Conservation (phyloP, 1,284 basidiomycete genomes). For the Ceratorhiza oryzae-sativae region DNA sequence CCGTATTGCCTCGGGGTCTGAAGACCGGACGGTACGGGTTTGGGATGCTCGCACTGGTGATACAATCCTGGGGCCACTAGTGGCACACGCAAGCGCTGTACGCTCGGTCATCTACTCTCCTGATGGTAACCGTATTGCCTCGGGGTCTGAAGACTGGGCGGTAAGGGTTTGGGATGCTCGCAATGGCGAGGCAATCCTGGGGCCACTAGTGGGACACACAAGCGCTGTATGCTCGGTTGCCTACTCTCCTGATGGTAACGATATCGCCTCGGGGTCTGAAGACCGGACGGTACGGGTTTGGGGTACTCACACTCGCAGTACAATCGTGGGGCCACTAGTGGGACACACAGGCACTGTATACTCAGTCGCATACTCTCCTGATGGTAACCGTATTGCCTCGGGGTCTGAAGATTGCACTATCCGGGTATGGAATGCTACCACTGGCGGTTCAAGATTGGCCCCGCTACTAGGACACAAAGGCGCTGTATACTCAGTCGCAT, state of each 20-base stretch:
- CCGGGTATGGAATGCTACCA: not conserved
- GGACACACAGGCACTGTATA: conserved; percentile 1
- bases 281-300: not conserved
- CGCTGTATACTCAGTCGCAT: not conserved
- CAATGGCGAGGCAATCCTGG: not conserved
- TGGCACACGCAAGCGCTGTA: not conserved
- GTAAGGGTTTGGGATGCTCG: not conserved
- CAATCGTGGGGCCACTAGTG: not conserved
- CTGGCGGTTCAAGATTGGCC: not conserved
- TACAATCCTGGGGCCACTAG: not conserved
- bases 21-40: not conserved
- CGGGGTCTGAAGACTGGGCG: not conserved
- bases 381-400: conserved; percentile 1
- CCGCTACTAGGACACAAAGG: not conserved
- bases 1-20: conserved; percentile 9
- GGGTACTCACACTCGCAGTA: not conserved
- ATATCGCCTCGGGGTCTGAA: not conserved
- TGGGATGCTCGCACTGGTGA: conserved; percentile 3
- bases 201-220: not conserved
- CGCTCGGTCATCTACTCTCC: not conserved
- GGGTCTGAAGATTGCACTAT: conserved; percentile 5
- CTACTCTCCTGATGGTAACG: not conserved
- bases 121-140: no score
- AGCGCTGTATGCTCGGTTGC: not conserved
- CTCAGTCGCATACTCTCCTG: conserved; percentile 8